Base-by-base conservation (phyloP, 169 alveolate genomes). In the Theileria annulata region DNA sequence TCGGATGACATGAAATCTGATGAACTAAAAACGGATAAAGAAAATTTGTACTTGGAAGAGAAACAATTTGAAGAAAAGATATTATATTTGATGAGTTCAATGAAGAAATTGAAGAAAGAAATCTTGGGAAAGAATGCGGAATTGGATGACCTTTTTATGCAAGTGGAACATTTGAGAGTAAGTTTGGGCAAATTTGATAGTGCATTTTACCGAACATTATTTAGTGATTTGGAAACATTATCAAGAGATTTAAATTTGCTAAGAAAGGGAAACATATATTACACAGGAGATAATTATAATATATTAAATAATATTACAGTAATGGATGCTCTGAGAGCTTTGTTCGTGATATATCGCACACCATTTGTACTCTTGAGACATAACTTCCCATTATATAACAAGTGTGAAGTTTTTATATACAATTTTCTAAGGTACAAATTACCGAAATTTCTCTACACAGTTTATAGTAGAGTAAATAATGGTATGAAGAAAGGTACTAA, bases 311-410 rank as follows among this genome's bases (percentile, higher is more conserved):
- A 58, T n/a, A 64, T 79, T 6, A 69, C 73, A 27, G 48, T 79
- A 15, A 42, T 28, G 35, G 77, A 79, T 19, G 54, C 42, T 23
- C 30, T 48, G 0, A 63, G 42, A 15, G 81, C 25, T 4, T n/a
- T 71, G 47, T 79, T 59, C 59, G 48, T 79, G 0, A 48, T 47
- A 3, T 71, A 71, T 21, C 63, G 81, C 10, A 64, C 75, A 3
- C 87, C 87, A 35, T 60, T 79, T n/a, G 63, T 60, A 25, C n/a
- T 79, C 15, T 69, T 79, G n/a, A 69, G 76, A 35, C 75, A 79
- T 23, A 59, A 79, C 58, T 71, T 19, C n/a, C 10, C 17, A 2
- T 4, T 71, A 0, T 79, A 71, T 19, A 47, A 64, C 0, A 21
- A 12, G 49, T 1, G 54, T 15, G 87, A 79, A 10, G 33, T 27